Percentiles rank a stretch among this genome's conserved stretches.
phyloP scores from a whole-genome alignment of 2,329 filamentous ascomycete species.

The Colletotrichum higginsianum region DNA sequence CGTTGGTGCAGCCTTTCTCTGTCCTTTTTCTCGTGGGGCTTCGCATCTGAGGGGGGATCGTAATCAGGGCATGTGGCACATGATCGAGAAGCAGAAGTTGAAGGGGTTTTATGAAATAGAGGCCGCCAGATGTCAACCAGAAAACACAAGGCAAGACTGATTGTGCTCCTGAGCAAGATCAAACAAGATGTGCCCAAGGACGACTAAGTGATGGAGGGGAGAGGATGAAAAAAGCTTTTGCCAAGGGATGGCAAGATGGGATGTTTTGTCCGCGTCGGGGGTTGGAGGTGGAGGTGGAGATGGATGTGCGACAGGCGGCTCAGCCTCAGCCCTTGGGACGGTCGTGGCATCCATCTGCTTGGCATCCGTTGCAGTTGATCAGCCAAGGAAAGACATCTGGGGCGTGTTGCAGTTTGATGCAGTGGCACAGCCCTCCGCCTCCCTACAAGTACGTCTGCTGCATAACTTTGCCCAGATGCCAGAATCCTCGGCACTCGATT shows the following conservation, averaged over 20 bases:
- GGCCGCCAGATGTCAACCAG: neutral
- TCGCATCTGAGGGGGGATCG: neutral
- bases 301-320: conserved; percentile 19
- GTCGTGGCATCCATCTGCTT: conserved; percentile 26
- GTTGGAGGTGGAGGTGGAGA: conserved; percentile 1
- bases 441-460: neutral
- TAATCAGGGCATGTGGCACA: neutral
- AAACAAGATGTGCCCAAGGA: conserved; percentile 9
- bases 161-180: neutral
- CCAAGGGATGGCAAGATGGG: conserved; percentile 31
- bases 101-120: neutral
- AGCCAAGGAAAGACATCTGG: neutral
- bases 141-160: neutral
- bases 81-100: neutral
- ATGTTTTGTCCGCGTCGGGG: neutral
- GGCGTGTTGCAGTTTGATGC: conserved; percentile 8
- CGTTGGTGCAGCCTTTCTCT: neutral
- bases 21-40: no score
- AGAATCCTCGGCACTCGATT: conserved; percentile 8
- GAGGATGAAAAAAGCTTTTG: conserved; percentile 40
- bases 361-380: conserved; percentile 1
- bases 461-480: conserved; percentile 23
- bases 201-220: neutral
- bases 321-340: neutral
- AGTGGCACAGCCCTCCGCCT: conserved; percentile 8